Conservation (phyloP, 1,284 basidiomycete species). For the Dichomitus squalens region DNA sequence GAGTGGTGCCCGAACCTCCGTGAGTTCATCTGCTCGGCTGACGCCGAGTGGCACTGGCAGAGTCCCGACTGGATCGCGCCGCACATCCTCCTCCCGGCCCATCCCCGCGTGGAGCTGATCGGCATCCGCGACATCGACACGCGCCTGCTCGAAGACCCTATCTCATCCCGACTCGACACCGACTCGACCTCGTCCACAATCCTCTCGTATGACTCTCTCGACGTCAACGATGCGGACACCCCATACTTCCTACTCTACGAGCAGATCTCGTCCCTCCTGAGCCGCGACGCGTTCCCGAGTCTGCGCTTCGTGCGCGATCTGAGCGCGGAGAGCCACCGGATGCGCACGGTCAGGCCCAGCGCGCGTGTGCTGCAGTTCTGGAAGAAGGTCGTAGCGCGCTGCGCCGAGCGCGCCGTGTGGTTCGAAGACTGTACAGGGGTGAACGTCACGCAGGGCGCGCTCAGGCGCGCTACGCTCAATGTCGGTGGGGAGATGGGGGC, state of each 20-base stretch:
- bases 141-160: constrained; percentile 48
- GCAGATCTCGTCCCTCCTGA: constrained; percentile 63
- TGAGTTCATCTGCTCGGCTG: constrained; percentile 71
- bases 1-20: constrained; percentile 65
- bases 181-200: background rate
- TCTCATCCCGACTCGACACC: constrained; percentile 14
- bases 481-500: background rate
- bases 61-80: constrained; percentile 80
- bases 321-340: constrained; percentile 34
- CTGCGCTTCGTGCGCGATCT: constrained; percentile 67
- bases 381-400: constrained; percentile 48
- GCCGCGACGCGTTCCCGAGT: constrained; percentile 59
- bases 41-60: constrained; percentile 80
- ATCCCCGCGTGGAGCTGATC: constrained; percentile 63
- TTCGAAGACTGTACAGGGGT: constrained; percentile 56
- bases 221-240: constrained; percentile 31
- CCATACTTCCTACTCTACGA: constrained; percentile 67
- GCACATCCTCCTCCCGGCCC: constrained; percentile 65
- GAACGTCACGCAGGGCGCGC: constrained; percentile 35
- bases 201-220: constrained; percentile 2
- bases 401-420: constrained; percentile 51
- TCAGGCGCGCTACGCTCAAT: constrained; percentile 28
- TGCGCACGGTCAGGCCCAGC: constrained; percentile 33
- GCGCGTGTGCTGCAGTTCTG: constrained; percentile 50
- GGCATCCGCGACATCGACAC: constrained; percentile 72